Evolutionary conservation across 805 yeast species (phyloP), one percentile per base, ranked within the genome.

Genomic region (Candida tammaniensis): DNA sequence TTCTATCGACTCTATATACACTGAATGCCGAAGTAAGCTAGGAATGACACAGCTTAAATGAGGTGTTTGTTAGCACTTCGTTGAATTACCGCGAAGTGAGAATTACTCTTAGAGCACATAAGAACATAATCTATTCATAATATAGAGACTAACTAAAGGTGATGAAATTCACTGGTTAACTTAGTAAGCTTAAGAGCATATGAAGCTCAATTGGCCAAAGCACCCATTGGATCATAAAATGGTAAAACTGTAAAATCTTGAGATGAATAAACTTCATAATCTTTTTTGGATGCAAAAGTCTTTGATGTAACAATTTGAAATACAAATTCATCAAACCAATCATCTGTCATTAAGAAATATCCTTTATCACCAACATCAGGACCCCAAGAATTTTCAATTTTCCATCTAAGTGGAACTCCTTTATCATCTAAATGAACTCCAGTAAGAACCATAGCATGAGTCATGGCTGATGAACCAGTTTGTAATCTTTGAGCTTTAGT

Each of bases 371-470:
- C 71, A 7, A 52, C 59, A 4, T 40, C 59, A 21, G 55, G 61
- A 35, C 72, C 72, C 71, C 71, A 65, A 1, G 70, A 64, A 44
- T 64, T 66, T 43, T 66, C 64, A 33, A 66, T 61, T 48, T 64
- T 66, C 72, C 71, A 66, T 48, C 72, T 54, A 2, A 63, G 51
- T 4, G 71, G 72, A 3, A 31, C 29, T 10, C 70, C 69, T 22
- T 58, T 49, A 9, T 69, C 76, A 43, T 82, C 87, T 23, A 86
- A 62, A 56, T 86, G 88, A 29, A 84, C 91, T 20, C 80, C 95
- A 9, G 88, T 80, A 50, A 86, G 76, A 15, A 80, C 72, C 96
- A 86, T 86, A 23, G 96, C 96, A 52, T 86, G 96, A 11, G 94
- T 86, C 94, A 86, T 85, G 44, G 78, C 64, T 16, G 88, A 80